Evolutionary conservation across 208 protist genomes (phyloP).

Genomic region (Trypanosoma theileri): DNA sequence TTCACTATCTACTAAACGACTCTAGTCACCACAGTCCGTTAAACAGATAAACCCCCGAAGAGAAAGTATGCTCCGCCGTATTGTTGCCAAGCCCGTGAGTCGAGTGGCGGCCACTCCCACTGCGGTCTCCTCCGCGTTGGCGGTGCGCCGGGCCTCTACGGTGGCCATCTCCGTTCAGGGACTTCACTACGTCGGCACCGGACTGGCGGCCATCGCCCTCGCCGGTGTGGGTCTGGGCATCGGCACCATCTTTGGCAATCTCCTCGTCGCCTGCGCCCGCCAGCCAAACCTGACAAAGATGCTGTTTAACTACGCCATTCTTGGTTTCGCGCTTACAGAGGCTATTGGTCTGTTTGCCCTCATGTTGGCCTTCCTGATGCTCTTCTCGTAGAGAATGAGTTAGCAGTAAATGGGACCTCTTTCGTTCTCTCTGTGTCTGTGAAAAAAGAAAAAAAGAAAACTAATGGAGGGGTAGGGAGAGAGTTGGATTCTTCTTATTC

Average conservation of each 20-base stretch:
- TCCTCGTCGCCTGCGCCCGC: slow-evolving; percentile 66
- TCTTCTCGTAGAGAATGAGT: slow-evolving; percentile 68
- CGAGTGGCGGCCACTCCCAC: slow-evolving; percentile 18
- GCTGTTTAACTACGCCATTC: slow-evolving; percentile 84
- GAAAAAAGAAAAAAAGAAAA: no score
- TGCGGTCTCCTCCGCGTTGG: slow-evolving; percentile 18
- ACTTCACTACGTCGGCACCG: slow-evolving; percentile 72
- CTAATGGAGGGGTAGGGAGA: not conserved
- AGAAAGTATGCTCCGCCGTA: slow-evolving; percentile 77
- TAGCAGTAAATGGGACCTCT: not conserved
- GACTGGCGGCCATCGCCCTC: slow-evolving; percentile 67
- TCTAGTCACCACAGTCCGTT: not conserved
- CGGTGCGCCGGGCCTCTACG: slow-evolving; percentile 47
- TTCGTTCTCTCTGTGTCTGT: not conserved
- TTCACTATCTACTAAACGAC: slow-evolving; percentile 1
- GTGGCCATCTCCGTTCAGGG: slow-evolving; percentile 70
- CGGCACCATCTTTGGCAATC: slow-evolving; percentile 66
- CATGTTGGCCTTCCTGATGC: slow-evolving; percentile 81
- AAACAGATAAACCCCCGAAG: not conserved
- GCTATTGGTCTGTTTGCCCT: slow-evolving; percentile 77
- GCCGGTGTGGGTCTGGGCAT: slow-evolving; percentile 79
- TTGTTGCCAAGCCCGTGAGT: slow-evolving; percentile 43
- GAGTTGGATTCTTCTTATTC: no score
- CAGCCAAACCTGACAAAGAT: slow-evolving; percentile 78
- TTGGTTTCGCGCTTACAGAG: slow-evolving; percentile 80